phyloP scores from a whole-genome alignment of 176 grass and related monocot genomes.

The Paspalum notatum region DNA sequence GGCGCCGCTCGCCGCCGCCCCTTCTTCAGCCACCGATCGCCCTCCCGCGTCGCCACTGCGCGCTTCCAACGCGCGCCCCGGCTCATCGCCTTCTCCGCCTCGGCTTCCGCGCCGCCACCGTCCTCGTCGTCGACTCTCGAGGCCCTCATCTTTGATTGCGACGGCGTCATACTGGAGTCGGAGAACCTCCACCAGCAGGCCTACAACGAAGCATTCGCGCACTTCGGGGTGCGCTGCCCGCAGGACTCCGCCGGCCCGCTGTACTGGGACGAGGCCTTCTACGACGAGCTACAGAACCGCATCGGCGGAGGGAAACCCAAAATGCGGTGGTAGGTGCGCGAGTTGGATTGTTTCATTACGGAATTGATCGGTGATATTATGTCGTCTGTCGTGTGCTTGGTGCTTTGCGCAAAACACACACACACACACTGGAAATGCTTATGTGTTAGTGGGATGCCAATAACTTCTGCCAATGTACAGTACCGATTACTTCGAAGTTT shows the following conservation, averaged over 20 bases:
- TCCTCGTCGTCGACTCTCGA: conserved; percentile 50
- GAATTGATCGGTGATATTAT: not conserved
- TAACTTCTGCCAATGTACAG: not conserved
- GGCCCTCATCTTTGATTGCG: conserved; percentile 94
- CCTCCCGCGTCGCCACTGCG: not conserved
- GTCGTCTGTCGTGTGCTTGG: not conserved
- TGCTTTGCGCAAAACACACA: not conserved
- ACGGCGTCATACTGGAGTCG: conserved; percentile 92
- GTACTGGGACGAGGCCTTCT: conserved; percentile 76
- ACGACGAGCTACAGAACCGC: conserved; percentile 81
- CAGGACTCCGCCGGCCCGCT: conserved; percentile 48
- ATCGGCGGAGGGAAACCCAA: conserved; percentile 97
- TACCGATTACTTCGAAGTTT: not conserved
- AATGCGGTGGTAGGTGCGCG: conserved; percentile 78
- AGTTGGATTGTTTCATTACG: not conserved
- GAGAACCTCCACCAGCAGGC: conserved; percentile 96
- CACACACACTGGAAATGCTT: not conserved
- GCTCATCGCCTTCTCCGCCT: conserved; percentile 39
- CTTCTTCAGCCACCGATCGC: not conserved
- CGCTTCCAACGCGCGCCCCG: conserved; percentile 13
- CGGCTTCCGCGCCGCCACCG: conserved; percentile 36
- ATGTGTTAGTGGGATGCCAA: not conserved
- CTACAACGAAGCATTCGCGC: conserved; percentile 90
- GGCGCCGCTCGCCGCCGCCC: conserved; percentile 13
- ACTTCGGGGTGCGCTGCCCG: conserved; percentile 76